These are phyloP conservation scores for Trematosphaeria pertusa DNA, from an alignment of 2,329 filamentous ascomycete genomes.

Conservation along the genomic window DNA sequence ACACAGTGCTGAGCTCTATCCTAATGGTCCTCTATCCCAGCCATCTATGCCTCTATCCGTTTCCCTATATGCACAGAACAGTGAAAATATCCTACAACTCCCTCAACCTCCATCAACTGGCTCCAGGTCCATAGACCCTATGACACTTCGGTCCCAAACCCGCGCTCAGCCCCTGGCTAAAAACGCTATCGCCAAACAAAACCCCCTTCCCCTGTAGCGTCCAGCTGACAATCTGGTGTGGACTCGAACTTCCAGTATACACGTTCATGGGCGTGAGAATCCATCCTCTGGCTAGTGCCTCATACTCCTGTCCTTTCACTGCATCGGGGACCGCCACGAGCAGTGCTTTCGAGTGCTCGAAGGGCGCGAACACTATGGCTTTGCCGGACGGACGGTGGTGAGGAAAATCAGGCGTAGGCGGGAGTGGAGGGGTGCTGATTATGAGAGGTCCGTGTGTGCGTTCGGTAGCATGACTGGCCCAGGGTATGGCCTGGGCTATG, in stretches of 20 bases:
- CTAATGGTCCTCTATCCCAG: too few species aligned
- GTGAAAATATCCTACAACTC: too few species aligned
- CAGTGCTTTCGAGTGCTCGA: conserved; percentile 37
- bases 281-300: conserved; percentile 41
- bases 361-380: conserved; percentile 43
- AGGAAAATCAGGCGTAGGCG: not conserved
- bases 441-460: conserved; percentile 40
- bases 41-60: too few species aligned
- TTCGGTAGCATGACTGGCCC: conserved; percentile 39
- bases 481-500: conserved; percentile 41
- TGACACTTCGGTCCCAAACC: not conserved
- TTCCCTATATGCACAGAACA: too few species aligned
- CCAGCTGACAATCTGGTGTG: conserved; percentile 28
- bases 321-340: conserved; percentile 40
- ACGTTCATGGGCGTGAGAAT: conserved; percentile 44
- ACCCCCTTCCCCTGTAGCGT: conserved; percentile 43
- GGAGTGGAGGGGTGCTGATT: conserved; percentile 8
- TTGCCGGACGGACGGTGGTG: conserved; percentile 17
- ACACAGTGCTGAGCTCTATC: too few species aligned
- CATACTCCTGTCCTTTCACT: conserved; percentile 28
- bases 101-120: too few species aligned
- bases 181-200: conserved; percentile 38
- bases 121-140: not conserved
- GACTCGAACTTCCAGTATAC: conserved; percentile 24
- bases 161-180: conserved; percentile 3